Conservation (phyloP, 2,329 filamentous ascomycete species). For the Aspergillus aculeatinus region DNA sequence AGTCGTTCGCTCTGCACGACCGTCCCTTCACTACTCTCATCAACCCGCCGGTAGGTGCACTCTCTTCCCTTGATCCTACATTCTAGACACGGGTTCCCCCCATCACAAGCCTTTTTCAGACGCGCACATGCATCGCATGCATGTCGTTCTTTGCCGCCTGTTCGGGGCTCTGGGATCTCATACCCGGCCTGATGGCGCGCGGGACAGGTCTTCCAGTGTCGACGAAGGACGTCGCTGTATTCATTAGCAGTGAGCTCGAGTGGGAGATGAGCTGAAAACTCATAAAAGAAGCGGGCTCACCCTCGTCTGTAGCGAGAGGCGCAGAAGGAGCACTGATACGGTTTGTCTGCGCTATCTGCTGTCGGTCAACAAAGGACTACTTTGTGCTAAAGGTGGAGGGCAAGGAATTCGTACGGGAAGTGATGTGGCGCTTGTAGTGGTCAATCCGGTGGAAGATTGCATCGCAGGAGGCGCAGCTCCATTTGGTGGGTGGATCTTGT, state of each 20-base stretch:
- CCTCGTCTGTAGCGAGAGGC: conserved; percentile 26
- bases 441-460: conserved; percentile 27
- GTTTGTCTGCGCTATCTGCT: conserved; percentile 23
- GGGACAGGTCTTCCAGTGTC: conserved; percentile 32
- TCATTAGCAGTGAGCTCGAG: not conserved
- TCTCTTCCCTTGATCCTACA: conserved; percentile 20
- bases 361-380: not conserved
- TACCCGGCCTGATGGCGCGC: conserved; percentile 19
- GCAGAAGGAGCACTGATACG: conserved; percentile 27
- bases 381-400: too few species aligned
- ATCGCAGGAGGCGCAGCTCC: conserved; percentile 28
- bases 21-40: conserved; percentile 1
- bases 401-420: conserved; percentile 22
- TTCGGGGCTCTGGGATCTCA: conserved; percentile 23
- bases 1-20: not conserved
- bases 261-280: not conserved
- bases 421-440: conserved; percentile 28
- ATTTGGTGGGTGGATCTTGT: not conserved
- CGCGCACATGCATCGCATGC: conserved; percentile 32
- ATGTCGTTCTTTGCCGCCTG: conserved; percentile 28
- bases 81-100: conserved; percentile 23
- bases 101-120: conserved; percentile 29
- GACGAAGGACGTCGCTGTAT: conserved; percentile 26
- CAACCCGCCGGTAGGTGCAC: conserved; percentile 27
- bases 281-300: conserved; percentile 14